Conservation (phyloP, 768 basidiomycete genomes). For the Leccinum variicolor region DNA sequence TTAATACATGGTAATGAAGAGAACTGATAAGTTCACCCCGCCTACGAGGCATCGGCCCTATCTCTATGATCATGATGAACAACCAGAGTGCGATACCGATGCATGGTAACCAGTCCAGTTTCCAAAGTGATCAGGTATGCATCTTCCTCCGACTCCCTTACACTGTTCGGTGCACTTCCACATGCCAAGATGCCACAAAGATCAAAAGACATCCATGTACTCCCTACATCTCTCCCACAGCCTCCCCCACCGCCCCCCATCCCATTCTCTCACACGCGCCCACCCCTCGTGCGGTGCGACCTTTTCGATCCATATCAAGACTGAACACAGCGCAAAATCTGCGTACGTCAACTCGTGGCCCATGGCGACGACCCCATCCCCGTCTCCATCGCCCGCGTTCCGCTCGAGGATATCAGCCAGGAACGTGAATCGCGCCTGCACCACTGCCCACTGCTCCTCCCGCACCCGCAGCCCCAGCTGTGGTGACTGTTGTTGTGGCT, state of each 20-base stretch:
- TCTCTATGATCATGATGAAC: neutral
- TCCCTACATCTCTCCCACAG: constrained; percentile 59
- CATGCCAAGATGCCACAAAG: neutral
- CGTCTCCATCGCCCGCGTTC: constrained; percentile 59
- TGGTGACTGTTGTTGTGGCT: neutral
- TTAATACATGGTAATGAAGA: neutral
- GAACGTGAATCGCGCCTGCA: constrained; percentile 65
- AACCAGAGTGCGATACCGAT: too few relatives aligned
- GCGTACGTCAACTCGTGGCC: constrained; percentile 67
- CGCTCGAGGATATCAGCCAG: constrained; percentile 65
- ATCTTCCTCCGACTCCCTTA: neutral
- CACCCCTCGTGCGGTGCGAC: constrained; percentile 75
- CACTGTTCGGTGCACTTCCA: neutral
- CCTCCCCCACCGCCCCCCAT: constrained; percentile 62
- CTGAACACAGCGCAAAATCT: constrained; percentile 70
- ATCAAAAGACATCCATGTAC: constrained; percentile 66
- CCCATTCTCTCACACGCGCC: constrained; percentile 66
- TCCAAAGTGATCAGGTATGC: neutral
- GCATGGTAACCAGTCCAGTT: neutral
- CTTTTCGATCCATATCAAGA: constrained; percentile 71
- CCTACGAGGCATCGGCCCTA: neutral
- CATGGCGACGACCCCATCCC: constrained; percentile 60
- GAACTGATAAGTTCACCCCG: neutral
- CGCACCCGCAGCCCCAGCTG: constrained; percentile 34
- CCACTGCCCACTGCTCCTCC: constrained; percentile 63